Conservation (phyloP, 129 eudicot genomes). For the Ambrosia artemisiifolia region DNA sequence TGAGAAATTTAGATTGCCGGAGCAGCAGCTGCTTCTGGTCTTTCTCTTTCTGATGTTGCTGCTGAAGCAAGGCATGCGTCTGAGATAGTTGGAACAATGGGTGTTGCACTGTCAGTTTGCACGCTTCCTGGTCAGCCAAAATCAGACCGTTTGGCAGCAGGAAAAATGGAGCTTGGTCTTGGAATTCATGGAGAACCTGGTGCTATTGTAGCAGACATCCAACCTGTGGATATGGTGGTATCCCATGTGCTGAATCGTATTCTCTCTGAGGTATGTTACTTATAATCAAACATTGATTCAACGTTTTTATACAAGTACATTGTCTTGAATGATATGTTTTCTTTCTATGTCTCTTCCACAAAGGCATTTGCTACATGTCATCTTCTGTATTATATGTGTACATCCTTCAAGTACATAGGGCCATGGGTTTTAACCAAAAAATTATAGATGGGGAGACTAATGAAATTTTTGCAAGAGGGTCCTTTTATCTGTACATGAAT, state of each 20-base stretch:
- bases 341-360: no score
- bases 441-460: neutral
- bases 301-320: slow-evolving; percentile 5
- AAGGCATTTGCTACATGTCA: neutral
- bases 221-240: slow-evolving; percentile 85
- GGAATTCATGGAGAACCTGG: slow-evolving; percentile 99
- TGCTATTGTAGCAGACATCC: slow-evolving; percentile 86
- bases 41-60: slow-evolving; percentile 77
- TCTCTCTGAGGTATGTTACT: slow-evolving; percentile 67
- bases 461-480: no score
- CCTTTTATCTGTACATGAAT: neutral
- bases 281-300: slow-evolving; percentile 10
- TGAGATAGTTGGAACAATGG: slow-evolving; percentile 92
- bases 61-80: slow-evolving; percentile 90
- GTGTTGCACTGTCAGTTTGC: slow-evolving; percentile 93
- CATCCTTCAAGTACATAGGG: no score
- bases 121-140: slow-evolving; percentile 88
- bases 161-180: slow-evolving; percentile 99
- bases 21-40: slow-evolving; percentile 94
- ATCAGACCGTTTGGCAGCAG: slow-evolving; percentile 92
- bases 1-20: slow-evolving; percentile 72
- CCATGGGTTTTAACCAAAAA: neutral
- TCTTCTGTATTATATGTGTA: neutral
- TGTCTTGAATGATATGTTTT: slow-evolving; percentile 4
- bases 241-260: slow-evolving; percentile 89